A percentile compares a stretch with the other conserved stretches of the same genome.
Conservation (phyloP, 2,329 filamentous ascomycete species). For the Ophiocordyceps robertsii region DNA sequence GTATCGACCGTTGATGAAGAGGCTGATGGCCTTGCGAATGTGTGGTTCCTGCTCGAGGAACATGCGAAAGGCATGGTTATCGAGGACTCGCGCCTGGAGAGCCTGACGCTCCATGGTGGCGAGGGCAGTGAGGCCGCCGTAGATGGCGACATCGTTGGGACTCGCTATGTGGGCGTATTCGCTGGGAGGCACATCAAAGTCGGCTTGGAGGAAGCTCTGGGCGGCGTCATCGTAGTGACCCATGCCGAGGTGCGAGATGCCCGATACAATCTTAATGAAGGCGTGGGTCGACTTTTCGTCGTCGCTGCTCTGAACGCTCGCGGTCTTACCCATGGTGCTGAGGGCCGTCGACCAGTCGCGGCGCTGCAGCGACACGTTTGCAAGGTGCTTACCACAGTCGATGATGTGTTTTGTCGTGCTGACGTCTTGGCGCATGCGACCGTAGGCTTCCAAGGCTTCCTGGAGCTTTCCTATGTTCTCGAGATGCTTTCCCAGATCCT, state of each 20-base stretch:
- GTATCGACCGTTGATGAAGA: conserved; percentile 87
- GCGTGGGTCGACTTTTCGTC: conserved; percentile 31
- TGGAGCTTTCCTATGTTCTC: conserved; percentile 64
- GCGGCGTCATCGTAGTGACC: conserved; percentile 51
- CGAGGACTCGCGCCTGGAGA: conserved; percentile 63
- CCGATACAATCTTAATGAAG: conserved; percentile 36
- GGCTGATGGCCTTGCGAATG: conserved; percentile 76
- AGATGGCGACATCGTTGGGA: conserved; percentile 80
- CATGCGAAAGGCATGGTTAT: conserved; percentile 66
- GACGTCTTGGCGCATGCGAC: conserved; percentile 81
- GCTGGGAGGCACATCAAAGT: conserved; percentile 33
- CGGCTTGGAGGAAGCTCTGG: conserved; percentile 51
- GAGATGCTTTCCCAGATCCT: conserved; percentile 77
- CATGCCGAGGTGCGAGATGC: conserved; percentile 35
- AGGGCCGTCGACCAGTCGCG: conserved; percentile 62
- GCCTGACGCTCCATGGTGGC: conserved; percentile 75
- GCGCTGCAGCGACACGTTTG: conserved; percentile 62
- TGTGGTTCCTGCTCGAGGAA: conserved; percentile 91
- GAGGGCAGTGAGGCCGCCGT: conserved; percentile 79
- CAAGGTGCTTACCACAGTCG: conserved; percentile 68
- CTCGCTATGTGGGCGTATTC: conserved; percentile 61
- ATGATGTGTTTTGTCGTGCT: conserved; percentile 72
- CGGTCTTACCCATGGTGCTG: conserved; percentile 49
- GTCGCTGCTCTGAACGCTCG: conserved; percentile 30
- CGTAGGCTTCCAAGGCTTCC: conserved; percentile 63